A percentile compares a stretch with the other conserved stretches of the same genome.
These are phyloP conservation scores for Pittosporum tobira DNA, from an alignment of 129 eudicot genomes.

Conservation along the genomic window DNA sequence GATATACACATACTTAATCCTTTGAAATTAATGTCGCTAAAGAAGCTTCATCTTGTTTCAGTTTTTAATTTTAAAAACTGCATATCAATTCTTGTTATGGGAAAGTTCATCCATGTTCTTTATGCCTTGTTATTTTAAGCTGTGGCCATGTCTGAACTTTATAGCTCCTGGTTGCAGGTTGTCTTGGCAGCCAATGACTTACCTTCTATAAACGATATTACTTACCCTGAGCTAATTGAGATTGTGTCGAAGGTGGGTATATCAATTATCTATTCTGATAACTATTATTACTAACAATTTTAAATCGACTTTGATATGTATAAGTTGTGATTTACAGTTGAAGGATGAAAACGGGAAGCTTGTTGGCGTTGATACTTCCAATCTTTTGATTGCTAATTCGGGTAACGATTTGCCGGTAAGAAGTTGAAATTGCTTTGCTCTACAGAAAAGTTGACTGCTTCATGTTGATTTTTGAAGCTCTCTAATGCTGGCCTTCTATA, in stretches of 20 bases:
- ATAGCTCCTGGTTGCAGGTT: slow-evolving; percentile 44
- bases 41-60: too few species aligned
- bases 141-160: slow-evolving; percentile 7
- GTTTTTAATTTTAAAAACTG: background rate
- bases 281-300: background rate
- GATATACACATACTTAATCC: too few species aligned
- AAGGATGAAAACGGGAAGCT: slow-evolving; percentile 88
- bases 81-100: too few species aligned
- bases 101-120: background rate
- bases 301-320: slow-evolving; percentile 9
- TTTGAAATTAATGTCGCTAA: too few species aligned
- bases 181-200: slow-evolving; percentile 93
- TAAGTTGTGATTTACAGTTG: slow-evolving; percentile 37
- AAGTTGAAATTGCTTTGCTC: slow-evolving; percentile 11
- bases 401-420: slow-evolving; percentile 99
- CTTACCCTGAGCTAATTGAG: slow-evolving; percentile 75
- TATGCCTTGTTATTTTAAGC: background rate
- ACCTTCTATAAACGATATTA: slow-evolving; percentile 92
- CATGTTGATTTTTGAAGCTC: background rate
- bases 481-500: slow-evolving; percentile 2
- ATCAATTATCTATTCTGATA: background rate
- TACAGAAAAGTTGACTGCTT: background rate
- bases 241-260: slow-evolving; percentile 59
- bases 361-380: slow-evolving; percentile 80
- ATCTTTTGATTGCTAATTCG: slow-evolving; percentile 88